Evolutionary conservation across 208 protist species (phyloP).

Genomic region (Trypanosoma boissoni): DNA sequence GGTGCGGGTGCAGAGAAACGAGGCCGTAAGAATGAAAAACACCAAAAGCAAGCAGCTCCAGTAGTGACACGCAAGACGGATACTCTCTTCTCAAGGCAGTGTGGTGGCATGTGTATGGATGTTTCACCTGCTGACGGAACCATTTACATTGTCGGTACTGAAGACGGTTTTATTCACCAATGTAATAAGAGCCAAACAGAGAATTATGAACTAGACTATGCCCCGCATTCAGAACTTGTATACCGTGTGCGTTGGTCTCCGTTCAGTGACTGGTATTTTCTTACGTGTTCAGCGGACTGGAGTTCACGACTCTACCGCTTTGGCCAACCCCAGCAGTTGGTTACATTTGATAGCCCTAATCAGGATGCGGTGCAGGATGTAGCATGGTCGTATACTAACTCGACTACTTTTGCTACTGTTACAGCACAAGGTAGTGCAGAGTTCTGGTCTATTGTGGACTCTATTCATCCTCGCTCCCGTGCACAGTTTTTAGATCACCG

Average conservation of each 20-base stretch:
- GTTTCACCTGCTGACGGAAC: slow-evolving; percentile 86
- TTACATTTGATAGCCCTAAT: slow-evolving; percentile 83
- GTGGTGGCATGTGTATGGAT: slow-evolving; percentile 93
- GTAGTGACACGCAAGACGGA: slow-evolving; percentile 43
- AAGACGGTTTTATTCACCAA: slow-evolving; percentile 95
- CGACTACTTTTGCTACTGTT: slow-evolving; percentile 91
- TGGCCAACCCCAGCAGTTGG: slow-evolving; percentile 45
- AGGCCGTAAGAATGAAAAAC: slow-evolving; percentile 2
- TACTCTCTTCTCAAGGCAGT: slow-evolving; percentile 90
- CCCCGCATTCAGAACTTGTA: slow-evolving; percentile 91
- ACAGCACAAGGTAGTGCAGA: slow-evolving; percentile 85
- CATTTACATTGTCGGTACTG: slow-evolving; percentile 94
- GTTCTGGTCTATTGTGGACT: slow-evolving; percentile 74
- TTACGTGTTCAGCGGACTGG: slow-evolving; percentile 97
- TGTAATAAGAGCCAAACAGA: slow-evolving; percentile 96
- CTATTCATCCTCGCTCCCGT: slow-evolving; percentile 65
- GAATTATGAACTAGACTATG: slow-evolving; percentile 93
- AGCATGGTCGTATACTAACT: slow-evolving; percentile 89
- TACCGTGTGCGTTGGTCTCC: slow-evolving; percentile 94
- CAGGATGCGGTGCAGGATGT: slow-evolving; percentile 93
- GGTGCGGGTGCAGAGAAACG: neutral
- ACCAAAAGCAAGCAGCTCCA: slow-evolving; percentile 3
- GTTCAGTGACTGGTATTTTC: slow-evolving; percentile 87
- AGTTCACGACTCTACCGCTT: slow-evolving; percentile 91
- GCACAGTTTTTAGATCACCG: slow-evolving; percentile 70